Conservation (phyloP, 768 basidiomycete genomes). For the Porphyrellus cyaneotinctus region DNA sequence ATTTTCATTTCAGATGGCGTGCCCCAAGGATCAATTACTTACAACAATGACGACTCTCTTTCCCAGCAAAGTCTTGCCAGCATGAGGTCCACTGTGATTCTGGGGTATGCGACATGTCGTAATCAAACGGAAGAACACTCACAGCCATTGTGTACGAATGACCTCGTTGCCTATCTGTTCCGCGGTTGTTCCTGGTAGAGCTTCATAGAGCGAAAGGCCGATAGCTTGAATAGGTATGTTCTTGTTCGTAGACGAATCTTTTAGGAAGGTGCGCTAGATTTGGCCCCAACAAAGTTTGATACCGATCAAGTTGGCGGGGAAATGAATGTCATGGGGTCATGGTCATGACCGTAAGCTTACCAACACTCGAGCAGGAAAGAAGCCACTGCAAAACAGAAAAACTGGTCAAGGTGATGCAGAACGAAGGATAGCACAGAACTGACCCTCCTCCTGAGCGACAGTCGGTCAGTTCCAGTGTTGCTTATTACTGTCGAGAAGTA, state of each 20-base stretch:
- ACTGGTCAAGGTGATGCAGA: slow-evolving; percentile 11
- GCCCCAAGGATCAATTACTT: slow-evolving; percentile 29
- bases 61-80: slow-evolving; percentile 71
- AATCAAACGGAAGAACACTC: slow-evolving; percentile 28
- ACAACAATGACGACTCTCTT: slow-evolving; percentile 80
- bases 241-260: slow-evolving; percentile 60
- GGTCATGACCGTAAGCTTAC: slow-evolving; percentile 37
- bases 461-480: neutral
- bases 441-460: slow-evolving; percentile 70
- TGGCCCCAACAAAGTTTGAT: neutral
- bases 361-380: slow-evolving; percentile 93
- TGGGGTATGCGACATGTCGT: neutral
- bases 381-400: slow-evolving; percentile 57
- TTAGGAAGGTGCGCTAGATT: slow-evolving; percentile 77
- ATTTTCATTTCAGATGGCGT: slow-evolving; percentile 12
- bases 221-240: slow-evolving; percentile 95
- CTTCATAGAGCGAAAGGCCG: slow-evolving; percentile 92
- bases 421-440: slow-evolving; percentile 32
- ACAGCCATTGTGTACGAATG: slow-evolving; percentile 96
- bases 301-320: neutral
- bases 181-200: slow-evolving; percentile 67
- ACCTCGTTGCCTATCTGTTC: slow-evolving; percentile 82
- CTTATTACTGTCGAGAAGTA: slow-evolving; percentile 6
- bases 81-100: slow-evolving; percentile 52
- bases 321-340: neutral